Evolutionary conservation across 1,284 basidiomycete species (phyloP), one percentile per base, ranked within the genome.

Genomic region (Ustanciosporium gigantosporum): DNA sequence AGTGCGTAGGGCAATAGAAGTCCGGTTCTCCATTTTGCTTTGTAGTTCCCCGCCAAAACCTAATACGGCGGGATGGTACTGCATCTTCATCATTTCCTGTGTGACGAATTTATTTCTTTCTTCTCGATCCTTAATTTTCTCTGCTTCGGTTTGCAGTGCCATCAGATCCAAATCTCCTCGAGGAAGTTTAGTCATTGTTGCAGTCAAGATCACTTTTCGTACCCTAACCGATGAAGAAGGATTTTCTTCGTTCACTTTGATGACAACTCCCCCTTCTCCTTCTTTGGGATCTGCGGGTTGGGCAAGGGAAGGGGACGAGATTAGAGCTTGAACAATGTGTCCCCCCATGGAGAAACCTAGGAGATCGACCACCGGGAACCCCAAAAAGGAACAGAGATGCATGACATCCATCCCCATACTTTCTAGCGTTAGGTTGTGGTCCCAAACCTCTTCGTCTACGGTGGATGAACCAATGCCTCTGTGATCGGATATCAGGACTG

Each of bases 261-360:
- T 17, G 5, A 45, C 27, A n/a, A 46, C n/a, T 0, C 49, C 43
- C 3, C 45, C 31, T 2, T 11, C 3, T 0, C 13, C 25, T 0
- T 32, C 37, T 1, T 31, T 23, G 0, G 17, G 6, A 11, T 37
- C 21, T 9, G 17, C 19, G n/a, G n/a, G n/a, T 19, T 35, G 9
- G 8, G 59, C 41, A 6, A 31, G 14, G 1, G 50, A 34, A 0
- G 36, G 20, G 3, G 48, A 47, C 3, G 59, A 51, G n/a, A 75
- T 39, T 13, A 76, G 32, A 4, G 57, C 66, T 39, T 75, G 71
- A 3, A 53, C 42, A 16, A 77, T 71, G 25, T 71, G 65, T 2
- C 75, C 75, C 9, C 74, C 75, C 75, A 77, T 77, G 13, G 53
- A 62, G 36, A 70, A 77, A 8, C 75, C 75, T 5, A 77, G 49